Evolutionary conservation across 192 early-diverging fungal species (phyloP).

Genomic region (Physocladia obscura): DNA sequence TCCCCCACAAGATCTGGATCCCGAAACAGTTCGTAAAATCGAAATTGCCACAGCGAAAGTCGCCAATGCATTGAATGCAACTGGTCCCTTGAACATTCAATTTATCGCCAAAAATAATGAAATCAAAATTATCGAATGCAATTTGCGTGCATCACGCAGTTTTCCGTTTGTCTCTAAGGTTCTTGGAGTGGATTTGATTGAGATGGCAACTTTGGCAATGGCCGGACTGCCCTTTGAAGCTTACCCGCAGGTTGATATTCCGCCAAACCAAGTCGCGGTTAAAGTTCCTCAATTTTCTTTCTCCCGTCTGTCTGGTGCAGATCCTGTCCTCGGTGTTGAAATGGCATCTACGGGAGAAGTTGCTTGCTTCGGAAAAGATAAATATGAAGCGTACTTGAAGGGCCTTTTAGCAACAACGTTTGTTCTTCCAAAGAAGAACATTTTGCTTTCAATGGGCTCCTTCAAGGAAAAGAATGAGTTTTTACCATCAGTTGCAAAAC

Average conservation of each 20-base stretch:
- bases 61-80: constrained; percentile 88
- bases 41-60: constrained; percentile 90
- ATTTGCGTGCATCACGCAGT: constrained; percentile 93
- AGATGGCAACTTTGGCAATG: constrained; percentile 96
- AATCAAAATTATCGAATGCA: constrained; percentile 99
- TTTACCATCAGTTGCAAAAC: constrained; percentile 82
- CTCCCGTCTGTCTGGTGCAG: constrained; percentile 90
- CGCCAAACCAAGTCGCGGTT: constrained; percentile 75
- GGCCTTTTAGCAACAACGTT: constrained; percentile 91
- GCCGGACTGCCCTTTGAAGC: constrained; percentile 74
- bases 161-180: constrained; percentile 99
- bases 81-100: constrained; percentile 99
- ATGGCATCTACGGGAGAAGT: constrained; percentile 99
- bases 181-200: constrained; percentile 88
- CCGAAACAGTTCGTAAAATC: constrained; percentile 90
- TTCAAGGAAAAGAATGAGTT: constrained; percentile 99
- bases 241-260: constrained; percentile 74
- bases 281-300: constrained; percentile 99
- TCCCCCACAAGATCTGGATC: constrained; percentile 93
- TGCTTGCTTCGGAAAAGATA: constrained; percentile 94
- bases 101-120: constrained; percentile 99
- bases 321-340: constrained; percentile 97
- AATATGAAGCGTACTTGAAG: constrained; percentile 98
- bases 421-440: constrained; percentile 90
- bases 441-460: constrained; percentile 93